Evolutionary conservation across 2,329 filamentous ascomycete species (phyloP), one percentile per base, ranked within the genome.

Genomic region (Mycogone perniciosa): DNA sequence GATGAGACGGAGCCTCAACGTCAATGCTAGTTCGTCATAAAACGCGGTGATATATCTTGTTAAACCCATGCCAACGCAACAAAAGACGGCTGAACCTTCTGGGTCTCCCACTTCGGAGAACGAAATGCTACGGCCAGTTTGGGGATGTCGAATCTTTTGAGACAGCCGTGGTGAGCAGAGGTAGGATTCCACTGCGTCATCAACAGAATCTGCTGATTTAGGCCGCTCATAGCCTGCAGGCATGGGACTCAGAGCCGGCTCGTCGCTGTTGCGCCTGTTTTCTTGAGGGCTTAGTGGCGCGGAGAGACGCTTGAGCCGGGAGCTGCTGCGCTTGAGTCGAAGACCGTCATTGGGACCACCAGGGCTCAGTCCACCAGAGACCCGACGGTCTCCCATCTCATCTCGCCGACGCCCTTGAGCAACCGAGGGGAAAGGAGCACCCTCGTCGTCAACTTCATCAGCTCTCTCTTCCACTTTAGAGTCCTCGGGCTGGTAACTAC

Each of bases 91-190:
- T 58, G 86, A 92, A 1, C 93, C 93, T 40, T 92, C 82, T 0
- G 91, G 84, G 65, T 97, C 91, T 10, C 93, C 93, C 3, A 99
- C 93, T 67, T 99, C 93, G 0, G 92, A 97, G 63, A 96, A 99
- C 1, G 90, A 95, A 58, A 99, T 96, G 3, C 86, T 77, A 11
- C 93, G 83, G 1, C 91, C 90, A 0, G 88, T 95, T 52, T 88
- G 85, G 1, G 90, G 89, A 67, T 96, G 89, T 26, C 78, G 77
- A 46, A 97, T 89, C 68, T 86, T 95, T 62, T 96, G 91, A 4
- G 89, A 95, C 48, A 99, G 71, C 6, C 91, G 83, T 0, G 89
- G 84, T 8, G 89, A 89, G 60, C 84, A 83, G 6, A 97, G 75
- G 63, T 95, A 99, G 2, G 85, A 82, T 50, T 90, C 83, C 1